These are phyloP conservation scores for Euphorbia tirucalli DNA, from an alignment of 345 rosid genomes.

Conservation along the genomic window DNA sequence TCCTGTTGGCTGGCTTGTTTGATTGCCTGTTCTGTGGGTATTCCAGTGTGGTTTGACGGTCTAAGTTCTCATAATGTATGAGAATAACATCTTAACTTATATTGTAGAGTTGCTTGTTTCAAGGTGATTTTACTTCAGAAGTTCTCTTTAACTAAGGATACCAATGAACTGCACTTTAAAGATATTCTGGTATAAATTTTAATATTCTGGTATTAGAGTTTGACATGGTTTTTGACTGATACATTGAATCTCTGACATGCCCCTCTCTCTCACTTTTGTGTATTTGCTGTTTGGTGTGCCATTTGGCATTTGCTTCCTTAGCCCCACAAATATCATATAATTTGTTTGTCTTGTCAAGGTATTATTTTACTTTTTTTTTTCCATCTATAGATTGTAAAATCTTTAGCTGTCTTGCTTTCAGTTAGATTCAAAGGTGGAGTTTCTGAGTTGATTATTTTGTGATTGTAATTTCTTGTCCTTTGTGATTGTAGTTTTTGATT, in stretches of 20 bases:
- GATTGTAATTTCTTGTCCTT: not conserved
- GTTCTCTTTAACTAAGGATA: not conserved
- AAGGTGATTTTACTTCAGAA: not conserved
- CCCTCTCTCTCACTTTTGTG: not conserved
- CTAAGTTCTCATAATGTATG: too few species aligned
- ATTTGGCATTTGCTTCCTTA: not conserved
- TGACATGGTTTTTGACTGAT: not conserved
- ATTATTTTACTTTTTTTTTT: not conserved
- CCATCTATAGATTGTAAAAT: not conserved
- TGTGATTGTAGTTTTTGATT: not conserved
- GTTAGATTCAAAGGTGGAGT: not conserved
- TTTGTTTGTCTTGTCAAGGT: not conserved
- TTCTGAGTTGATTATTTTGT: slow-evolving; percentile 4
- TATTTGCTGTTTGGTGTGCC: not conserved
- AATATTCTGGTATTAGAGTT: not conserved
- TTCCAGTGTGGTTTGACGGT: not conserved
- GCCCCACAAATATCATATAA: not conserved
- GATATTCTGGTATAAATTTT: not conserved
- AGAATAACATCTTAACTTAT: not conserved
- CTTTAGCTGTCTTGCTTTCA: not conserved
- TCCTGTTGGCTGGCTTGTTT: not conserved
- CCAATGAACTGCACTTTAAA: not conserved
- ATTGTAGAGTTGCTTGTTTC: not conserved
- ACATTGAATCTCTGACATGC: not conserved
- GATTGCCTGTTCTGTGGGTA: not conserved